Conservation (phyloP, 2,329 filamentous ascomycete species). For the Fusarium scirpi region DNA sequence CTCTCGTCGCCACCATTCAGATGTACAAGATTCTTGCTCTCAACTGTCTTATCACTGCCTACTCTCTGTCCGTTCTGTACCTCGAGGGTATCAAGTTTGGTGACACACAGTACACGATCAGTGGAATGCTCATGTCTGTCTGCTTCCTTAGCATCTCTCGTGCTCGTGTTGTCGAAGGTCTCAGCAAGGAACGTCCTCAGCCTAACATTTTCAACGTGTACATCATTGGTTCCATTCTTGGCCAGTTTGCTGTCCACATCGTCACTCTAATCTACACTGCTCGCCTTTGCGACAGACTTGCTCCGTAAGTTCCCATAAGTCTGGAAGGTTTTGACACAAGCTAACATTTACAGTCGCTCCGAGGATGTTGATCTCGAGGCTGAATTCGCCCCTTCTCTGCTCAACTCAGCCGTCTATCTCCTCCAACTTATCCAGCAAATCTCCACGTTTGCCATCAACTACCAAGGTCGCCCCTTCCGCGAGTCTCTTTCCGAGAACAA, state of each 20-base stretch:
- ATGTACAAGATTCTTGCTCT: conserved; percentile 99
- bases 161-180: conserved; percentile 91
- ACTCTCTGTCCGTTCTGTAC: conserved; percentile 95
- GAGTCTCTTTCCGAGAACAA: conserved; percentile 95
- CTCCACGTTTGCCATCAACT: conserved; percentile 99
- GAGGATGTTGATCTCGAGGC: conserved; percentile 87
- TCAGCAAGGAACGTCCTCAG: conserved; percentile 97
- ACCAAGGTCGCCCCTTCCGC: conserved; percentile 97
- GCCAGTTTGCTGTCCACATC: conserved; percentile 97
- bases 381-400: conserved; percentile 90
- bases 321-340: not conserved
- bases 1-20: conserved; percentile 96
- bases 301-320: conserved; percentile 73
- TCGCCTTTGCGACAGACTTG: conserved; percentile 84
- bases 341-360: conserved; percentile 58
- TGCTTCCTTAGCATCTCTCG: conserved; percentile 99
- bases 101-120: conserved; percentile 97
- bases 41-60: conserved; percentile 97
- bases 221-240: conserved; percentile 97
- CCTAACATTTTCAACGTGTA: conserved; percentile 99
- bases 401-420: conserved; percentile 97
- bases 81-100: conserved; percentile 99
- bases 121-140: conserved; percentile 99
- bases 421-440: conserved; percentile 99
- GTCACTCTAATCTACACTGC: conserved; percentile 94